These are phyloP conservation scores for Funneliformis geosporum DNA, from an alignment of 192 early-diverging fungal genomes.

Conservation along the genomic window DNA sequence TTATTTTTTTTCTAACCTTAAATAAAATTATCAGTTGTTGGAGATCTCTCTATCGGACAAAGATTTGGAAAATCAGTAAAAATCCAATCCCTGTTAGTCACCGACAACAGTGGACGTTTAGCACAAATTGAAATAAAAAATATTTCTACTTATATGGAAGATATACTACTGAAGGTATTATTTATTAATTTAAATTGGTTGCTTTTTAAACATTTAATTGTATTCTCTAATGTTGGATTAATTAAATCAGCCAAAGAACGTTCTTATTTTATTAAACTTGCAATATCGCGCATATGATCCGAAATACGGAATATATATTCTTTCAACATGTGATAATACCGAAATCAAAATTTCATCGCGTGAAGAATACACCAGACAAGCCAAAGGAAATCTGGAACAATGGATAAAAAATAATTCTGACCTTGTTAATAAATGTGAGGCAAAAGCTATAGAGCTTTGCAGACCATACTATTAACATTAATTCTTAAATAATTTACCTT, in stretches of 20 bases:
- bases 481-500: no score
- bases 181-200: background rate
- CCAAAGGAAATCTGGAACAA: background rate
- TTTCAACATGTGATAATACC: conserved; percentile 35
- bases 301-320: conserved; percentile 32
- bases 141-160: background rate
- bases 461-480: background rate
- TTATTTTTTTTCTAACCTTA: conserved; percentile 1
- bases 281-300: conserved; percentile 32
- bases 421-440: background rate
- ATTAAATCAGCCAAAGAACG: conserved; percentile 1
- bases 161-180: background rate
- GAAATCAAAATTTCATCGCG: conserved; percentile 20
- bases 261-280: conserved; percentile 35
- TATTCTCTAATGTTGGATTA: background rate
- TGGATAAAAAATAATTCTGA: background rate
- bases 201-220: background rate
- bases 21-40: conserved; percentile 19
- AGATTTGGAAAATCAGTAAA: background rate
- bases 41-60: background rate
- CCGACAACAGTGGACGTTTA: conserved; percentile 25
- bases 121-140: conserved; percentile 33
- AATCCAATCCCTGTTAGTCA: conserved; percentile 32
- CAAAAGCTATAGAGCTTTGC: background rate
- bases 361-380: background rate